Evolutionary conservation across 352 stramenopile genomes (phyloP).

Genomic region (Discostella stelligera): DNA sequence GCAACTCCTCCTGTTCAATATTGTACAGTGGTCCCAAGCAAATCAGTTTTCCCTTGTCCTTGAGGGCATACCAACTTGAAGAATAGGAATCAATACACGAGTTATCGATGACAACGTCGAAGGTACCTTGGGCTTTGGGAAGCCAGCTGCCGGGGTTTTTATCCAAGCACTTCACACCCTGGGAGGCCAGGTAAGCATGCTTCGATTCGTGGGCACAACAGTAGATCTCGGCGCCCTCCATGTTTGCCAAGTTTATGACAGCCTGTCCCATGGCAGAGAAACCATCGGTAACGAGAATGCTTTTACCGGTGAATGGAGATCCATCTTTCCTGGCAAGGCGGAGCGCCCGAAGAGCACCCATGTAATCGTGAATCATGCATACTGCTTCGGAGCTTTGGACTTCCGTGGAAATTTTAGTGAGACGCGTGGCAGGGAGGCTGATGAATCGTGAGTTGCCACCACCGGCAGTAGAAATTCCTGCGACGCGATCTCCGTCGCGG

Average conservation of each 20-base stretch:
- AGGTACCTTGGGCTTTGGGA: constrained; percentile 50
- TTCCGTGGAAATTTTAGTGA: constrained; percentile 42
- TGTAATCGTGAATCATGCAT: constrained; percentile 71
- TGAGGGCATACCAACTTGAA: constrained; percentile 48
- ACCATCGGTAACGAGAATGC: constrained; percentile 66
- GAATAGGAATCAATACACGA: constrained; percentile 57
- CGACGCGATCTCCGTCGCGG: constrained; percentile 49
- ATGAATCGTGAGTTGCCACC: constrained; percentile 68
- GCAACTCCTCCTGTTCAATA: constrained; percentile 6
- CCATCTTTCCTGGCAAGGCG: constrained; percentile 41
- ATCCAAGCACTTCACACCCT: constrained; percentile 55
- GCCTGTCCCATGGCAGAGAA: constrained; percentile 66
- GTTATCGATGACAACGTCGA: constrained; percentile 76
- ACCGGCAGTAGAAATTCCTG: constrained; percentile 50
- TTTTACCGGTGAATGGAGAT: constrained; percentile 38
- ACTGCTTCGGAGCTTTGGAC: constrained; percentile 58
- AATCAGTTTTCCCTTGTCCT: constrained; percentile 49
- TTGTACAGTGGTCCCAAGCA: constrained; percentile 51
- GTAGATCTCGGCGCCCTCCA: constrained; percentile 67
- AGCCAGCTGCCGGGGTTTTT: constrained; percentile 53
- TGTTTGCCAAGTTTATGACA: constrained; percentile 54
- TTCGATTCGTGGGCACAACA: constrained; percentile 42
- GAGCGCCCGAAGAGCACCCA: constrained; percentile 70
- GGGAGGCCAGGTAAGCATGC: constrained; percentile 34
- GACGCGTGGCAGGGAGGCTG: constrained; percentile 43